Evolutionary conservation across 2,329 filamentous ascomycete species (phyloP), one percentile per base, ranked within the genome.

Genomic region (Apiospora rasikravindrae): DNA sequence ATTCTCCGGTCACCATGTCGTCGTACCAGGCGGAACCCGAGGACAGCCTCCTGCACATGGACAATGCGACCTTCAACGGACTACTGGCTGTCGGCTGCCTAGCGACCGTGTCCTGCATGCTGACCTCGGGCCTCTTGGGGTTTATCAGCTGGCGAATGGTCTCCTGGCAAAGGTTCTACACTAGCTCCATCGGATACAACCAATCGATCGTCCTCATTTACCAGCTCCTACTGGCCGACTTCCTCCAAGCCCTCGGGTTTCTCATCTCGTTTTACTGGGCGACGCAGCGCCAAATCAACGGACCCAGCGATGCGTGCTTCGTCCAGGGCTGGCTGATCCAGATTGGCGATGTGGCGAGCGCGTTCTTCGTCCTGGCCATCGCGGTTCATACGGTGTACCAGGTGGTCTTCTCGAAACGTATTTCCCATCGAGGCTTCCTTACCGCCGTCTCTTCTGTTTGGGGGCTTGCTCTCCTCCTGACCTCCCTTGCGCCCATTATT

Each of bases 131-230:
- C 13, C 82, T 88, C 2, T 79, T 87, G 26, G 66, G 81, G 40
- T 77, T 86, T 68, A 82, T 88, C 71, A 82, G 80, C 40, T 87
- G 85, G 76, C 83, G 85, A 40, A 83, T 88, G 72, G 75, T 87
- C n/a, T 78, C 75, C 53, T 83, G 81, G 81, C 76, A 77, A 49
- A 76, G 75, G 33, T 79, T 80, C 70, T 80, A 79, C 72, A 76
- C 74, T 69, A 77, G 74, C 51, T 77, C 75, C 71, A 75, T 81
- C 67, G 73, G 74, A 24, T 76, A 76, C 69, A 88, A 88, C 73
- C 88, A 89, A 77, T 86, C 87, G 73, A 82, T 88, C 73, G 81
- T 89, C 2, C 82, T 89, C 10, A 88, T 89, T 71, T 86, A 88
- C 77, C 89, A 89, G 76, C 84, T 89, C 11, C 78, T 88, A 37